Conservation (phyloP, 2,329 filamentous ascomycete species). For the Thelonectria rubi region DNA sequence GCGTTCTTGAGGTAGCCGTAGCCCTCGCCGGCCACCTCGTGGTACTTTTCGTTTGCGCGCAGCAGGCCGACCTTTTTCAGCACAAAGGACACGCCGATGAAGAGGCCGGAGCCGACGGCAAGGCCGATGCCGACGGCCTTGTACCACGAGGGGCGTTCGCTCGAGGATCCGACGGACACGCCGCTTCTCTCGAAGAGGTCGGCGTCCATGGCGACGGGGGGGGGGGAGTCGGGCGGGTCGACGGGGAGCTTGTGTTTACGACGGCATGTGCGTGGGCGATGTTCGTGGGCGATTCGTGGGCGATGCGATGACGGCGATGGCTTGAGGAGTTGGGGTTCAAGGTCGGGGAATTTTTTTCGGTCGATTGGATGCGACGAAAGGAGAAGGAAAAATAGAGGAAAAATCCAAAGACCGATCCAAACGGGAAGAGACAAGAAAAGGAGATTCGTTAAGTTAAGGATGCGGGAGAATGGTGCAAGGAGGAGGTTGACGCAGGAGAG, state of each 20-base stretch:
- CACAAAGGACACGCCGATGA: constrained; percentile 95
- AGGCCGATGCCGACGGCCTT: constrained; percentile 88
- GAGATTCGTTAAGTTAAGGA: constrained; percentile 10
- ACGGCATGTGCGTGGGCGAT: constrained; percentile 39
- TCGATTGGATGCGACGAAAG: constrained; percentile 12
- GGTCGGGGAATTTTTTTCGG: not conserved
- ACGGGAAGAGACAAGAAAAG: not conserved
- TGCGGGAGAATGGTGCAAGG: not conserved
- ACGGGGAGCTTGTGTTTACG: constrained; percentile 33
- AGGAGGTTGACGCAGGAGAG: not conserved
- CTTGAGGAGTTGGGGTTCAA: not conserved
- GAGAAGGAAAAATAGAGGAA: not conserved
- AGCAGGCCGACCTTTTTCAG: constrained; percentile 93
- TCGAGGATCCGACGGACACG: constrained; percentile 23
- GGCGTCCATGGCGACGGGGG: constrained; percentile 31
- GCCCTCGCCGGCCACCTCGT: constrained; percentile 93
- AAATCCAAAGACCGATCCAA: not conserved
- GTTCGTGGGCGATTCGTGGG: constrained; percentile 24
- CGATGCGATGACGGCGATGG: constrained; percentile 35
- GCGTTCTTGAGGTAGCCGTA: constrained; percentile 96
- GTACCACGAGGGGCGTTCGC: constrained; percentile 64
- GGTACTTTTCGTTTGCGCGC: constrained; percentile 94
- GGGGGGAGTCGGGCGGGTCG: constrained; percentile 23
- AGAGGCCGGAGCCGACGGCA: constrained; percentile 85
- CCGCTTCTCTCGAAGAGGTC: constrained; percentile 39